Conservation (phyloP, 2,329 filamentous ascomycete species). For the Camillea tinctor region DNA sequence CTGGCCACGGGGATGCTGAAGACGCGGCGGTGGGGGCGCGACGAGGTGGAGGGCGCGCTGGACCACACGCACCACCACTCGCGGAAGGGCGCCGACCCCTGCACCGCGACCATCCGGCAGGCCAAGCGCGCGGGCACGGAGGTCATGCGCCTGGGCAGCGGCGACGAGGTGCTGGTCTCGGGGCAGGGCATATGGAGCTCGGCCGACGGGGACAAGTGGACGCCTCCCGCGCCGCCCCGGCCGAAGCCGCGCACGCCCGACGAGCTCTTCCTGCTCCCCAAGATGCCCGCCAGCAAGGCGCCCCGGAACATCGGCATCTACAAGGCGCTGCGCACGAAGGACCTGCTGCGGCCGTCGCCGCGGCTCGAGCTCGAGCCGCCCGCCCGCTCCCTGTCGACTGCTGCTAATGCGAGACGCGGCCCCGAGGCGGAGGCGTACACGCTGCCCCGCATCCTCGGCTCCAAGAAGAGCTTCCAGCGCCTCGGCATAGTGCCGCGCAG, state of each 20-base stretch:
- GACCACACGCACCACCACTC: constrained; percentile 2
- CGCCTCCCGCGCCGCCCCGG: too few relatives aligned
- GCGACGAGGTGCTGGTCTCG: constrained; percentile 43
- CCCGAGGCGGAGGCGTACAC: not conserved
- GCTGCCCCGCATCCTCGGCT: not conserved
- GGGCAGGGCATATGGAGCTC: constrained; percentile 36
- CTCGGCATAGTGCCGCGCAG: not conserved
- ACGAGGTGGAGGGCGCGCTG: constrained; percentile 44
- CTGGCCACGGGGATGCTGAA: constrained; percentile 50
- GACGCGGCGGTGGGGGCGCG: constrained; percentile 42
- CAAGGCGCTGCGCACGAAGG: constrained; percentile 12
- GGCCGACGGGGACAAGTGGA: not conserved
- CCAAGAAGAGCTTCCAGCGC: not conserved
- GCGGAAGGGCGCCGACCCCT: constrained; percentile 10
- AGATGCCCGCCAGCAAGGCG: constrained; percentile 13
- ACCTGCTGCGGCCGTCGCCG: constrained; percentile 20
- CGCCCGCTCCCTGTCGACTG: too few relatives aligned
- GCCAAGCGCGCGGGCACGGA: constrained; percentile 32
- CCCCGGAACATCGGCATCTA: constrained; percentile 13
- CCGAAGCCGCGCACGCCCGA: constrained; percentile 9
- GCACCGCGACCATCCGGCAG: constrained; percentile 2
- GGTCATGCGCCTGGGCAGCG: constrained; percentile 41
- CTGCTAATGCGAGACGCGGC: not conserved
- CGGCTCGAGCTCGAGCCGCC: constrained; percentile 13
- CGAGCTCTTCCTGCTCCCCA: constrained; percentile 10